phyloP scores from a whole-genome alignment of 1,139 yeast genomes.

The Eremothecium gossypii region DNA sequence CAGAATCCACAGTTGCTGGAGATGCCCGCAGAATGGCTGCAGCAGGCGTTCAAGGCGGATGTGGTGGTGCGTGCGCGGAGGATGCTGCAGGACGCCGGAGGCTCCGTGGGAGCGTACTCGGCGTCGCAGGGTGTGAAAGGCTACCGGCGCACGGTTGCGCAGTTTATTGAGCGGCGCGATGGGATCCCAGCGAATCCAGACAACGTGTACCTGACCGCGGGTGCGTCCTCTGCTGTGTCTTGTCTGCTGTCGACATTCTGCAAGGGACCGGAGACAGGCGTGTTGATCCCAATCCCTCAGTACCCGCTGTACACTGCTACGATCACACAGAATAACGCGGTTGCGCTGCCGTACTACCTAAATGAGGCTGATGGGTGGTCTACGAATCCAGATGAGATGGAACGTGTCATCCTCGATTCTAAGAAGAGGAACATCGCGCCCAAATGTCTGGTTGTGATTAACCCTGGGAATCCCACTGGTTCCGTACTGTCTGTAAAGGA shows the following conservation, averaged over 20 bases:
- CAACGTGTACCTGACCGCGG: slow-evolving; percentile 75
- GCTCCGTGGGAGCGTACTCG: slow-evolving; percentile 91
- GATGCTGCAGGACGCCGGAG: slow-evolving; percentile 49
- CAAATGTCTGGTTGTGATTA: slow-evolving; percentile 81
- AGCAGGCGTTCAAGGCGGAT: slow-evolving; percentile 50
- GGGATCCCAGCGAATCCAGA: slow-evolving; percentile 55
- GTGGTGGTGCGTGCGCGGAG: slow-evolving; percentile 60
- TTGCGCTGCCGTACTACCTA: slow-evolving; percentile 79
- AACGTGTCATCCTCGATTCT: slow-evolving; percentile 44
- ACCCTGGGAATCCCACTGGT: slow-evolving; percentile 98
- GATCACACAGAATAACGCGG: slow-evolving; percentile 69
- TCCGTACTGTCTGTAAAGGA: slow-evolving; percentile 58
- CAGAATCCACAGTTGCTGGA: slow-evolving; percentile 69
- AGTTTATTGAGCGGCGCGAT: slow-evolving; percentile 67
- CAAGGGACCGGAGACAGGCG: slow-evolving; percentile 61
- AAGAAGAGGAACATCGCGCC: slow-evolving; percentile 49
- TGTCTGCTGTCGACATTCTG: slow-evolving; percentile 65
- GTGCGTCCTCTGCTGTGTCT: slow-evolving; percentile 88
- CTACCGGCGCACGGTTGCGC: slow-evolving; percentile 70
- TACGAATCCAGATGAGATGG: slow-evolving; percentile 61
- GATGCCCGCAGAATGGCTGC: slow-evolving; percentile 13
- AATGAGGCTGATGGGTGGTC: slow-evolving; percentile 81
- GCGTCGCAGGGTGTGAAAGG: slow-evolving; percentile 77
- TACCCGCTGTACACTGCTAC: slow-evolving; percentile 94
- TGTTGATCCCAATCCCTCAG: slow-evolving; percentile 93